Percentiles rank a stretch among this genome's conserved stretches.
These are phyloP conservation scores for Myxozyma geophila DNA, from an alignment of 805 yeast genomes.

Conservation along the genomic window DNA sequence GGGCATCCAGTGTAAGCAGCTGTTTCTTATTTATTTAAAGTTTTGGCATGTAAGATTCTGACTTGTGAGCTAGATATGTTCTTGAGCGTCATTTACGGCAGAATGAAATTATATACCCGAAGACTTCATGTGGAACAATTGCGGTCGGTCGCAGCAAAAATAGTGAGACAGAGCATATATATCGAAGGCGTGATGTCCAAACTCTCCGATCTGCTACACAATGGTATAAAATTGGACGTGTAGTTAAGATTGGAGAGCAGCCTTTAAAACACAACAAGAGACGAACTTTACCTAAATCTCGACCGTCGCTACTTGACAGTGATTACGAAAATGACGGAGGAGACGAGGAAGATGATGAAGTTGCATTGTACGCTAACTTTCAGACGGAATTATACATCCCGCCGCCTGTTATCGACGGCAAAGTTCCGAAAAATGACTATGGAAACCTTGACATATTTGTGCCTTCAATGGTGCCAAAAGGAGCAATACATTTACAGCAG, in stretches of 20 bases:
- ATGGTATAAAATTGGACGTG: constrained; percentile 84
- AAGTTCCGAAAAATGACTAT: constrained; percentile 72
- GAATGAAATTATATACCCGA: constrained; percentile 74
- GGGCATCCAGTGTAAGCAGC: constrained; percentile 67
- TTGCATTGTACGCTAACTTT: constrained; percentile 69
- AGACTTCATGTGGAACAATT: constrained; percentile 72
- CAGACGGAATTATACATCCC: constrained; percentile 78
- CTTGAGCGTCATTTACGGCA: constrained; percentile 72
- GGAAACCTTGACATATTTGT: constrained; percentile 85
- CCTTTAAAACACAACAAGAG: constrained; percentile 57
- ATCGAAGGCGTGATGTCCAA: constrained; percentile 66
- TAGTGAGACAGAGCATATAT: constrained; percentile 54
- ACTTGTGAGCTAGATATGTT: constrained; percentile 53
- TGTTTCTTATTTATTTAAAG: neutral
- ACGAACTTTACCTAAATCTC: constrained; percentile 40
- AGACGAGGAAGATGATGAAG: constrained; percentile 55
- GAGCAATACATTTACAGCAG: constrained; percentile 61
- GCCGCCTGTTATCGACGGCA: constrained; percentile 66
- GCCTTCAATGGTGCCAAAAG: constrained; percentile 80
- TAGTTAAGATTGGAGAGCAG: constrained; percentile 69
- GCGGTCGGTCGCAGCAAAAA: constrained; percentile 50
- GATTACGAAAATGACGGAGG: constrained; percentile 49
- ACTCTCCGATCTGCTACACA: constrained; percentile 72
- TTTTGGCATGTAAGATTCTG: neutral
- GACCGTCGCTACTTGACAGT: constrained; percentile 36